Percentiles rank a stretch among this genome's conserved stretches.
Evolutionary conservation across 1,284 basidiomycete species (phyloP).

Genomic region (Singerocomus inundabilis): DNA sequence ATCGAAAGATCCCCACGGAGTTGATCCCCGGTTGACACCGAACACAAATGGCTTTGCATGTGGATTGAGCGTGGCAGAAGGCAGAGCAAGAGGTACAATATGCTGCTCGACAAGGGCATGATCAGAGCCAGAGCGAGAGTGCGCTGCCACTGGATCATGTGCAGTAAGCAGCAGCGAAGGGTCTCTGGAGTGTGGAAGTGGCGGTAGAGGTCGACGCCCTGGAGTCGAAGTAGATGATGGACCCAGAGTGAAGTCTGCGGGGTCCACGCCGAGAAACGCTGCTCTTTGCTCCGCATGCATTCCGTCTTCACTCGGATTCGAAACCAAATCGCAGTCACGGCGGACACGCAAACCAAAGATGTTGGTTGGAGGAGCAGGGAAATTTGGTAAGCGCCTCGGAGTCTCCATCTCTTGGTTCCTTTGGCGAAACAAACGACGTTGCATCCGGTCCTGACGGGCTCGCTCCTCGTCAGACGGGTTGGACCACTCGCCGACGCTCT

Average conservation of each 20-base stretch:
- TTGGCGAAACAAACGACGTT: slow-evolving; percentile 56
- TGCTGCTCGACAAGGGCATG: slow-evolving; percentile 20
- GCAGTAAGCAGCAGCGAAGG: slow-evolving; percentile 58
- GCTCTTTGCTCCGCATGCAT: slow-evolving; percentile 36
- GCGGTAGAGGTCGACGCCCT: slow-evolving; percentile 51
- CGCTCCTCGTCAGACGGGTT: slow-evolving; percentile 84
- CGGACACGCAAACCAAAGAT: slow-evolving; percentile 38
- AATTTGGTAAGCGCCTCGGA: slow-evolving; percentile 70
- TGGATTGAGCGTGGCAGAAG: slow-evolving; percentile 59
- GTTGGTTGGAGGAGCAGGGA: slow-evolving; percentile 68
- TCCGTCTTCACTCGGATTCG: slow-evolving; percentile 80
- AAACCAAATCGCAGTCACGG: slow-evolving; percentile 67
- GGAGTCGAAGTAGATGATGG: slow-evolving; percentile 37
- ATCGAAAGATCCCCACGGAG: slow-evolving; percentile 35
- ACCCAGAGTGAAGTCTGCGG: slow-evolving; percentile 35
- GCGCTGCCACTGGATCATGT: slow-evolving; percentile 60
- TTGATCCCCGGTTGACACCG: slow-evolving; percentile 39
- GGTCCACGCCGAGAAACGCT: slow-evolving; percentile 45
- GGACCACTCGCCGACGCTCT: slow-evolving; percentile 86
- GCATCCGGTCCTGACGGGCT: slow-evolving; percentile 62
- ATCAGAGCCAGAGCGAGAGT: slow-evolving; percentile 56
- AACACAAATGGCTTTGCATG: slow-evolving; percentile 80
- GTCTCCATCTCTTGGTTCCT: slow-evolving; percentile 46
- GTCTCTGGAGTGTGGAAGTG: slow-evolving; percentile 62
- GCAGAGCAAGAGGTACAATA: slow-evolving; percentile 9